Conservation (phyloP, 2,329 filamentous ascomycete genomes). For the Phialocephala sp. region DNA sequence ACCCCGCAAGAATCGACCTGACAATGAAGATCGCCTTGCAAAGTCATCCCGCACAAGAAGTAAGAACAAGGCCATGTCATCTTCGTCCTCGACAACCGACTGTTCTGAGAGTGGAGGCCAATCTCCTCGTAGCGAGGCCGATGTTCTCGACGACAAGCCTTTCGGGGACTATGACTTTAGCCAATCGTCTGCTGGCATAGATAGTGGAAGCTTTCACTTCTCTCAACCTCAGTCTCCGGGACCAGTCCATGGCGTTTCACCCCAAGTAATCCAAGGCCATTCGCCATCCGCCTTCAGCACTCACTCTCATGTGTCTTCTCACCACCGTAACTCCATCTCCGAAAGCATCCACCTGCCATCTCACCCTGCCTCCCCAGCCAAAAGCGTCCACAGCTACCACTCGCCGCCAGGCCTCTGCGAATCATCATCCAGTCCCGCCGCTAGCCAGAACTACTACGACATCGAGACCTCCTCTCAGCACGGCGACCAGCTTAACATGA, state of each 20-base stretch:
- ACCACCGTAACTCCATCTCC: slow-evolving; percentile 33
- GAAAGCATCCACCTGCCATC: slow-evolving; percentile 38
- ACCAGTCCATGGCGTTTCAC: slow-evolving; percentile 39
- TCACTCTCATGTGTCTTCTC: slow-evolving; percentile 29
- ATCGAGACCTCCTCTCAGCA: slow-evolving; percentile 34
- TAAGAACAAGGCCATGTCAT: slow-evolving; percentile 54
- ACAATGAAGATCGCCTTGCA: slow-evolving; percentile 55
- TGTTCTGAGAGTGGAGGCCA: slow-evolving; percentile 63
- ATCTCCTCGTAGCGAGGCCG: slow-evolving; percentile 58
- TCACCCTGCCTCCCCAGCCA: slow-evolving; percentile 54
- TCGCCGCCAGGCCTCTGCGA: slow-evolving; percentile 66
- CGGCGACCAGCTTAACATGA: slow-evolving; percentile 30
- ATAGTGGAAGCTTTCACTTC: slow-evolving; percentile 48
- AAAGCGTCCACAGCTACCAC: slow-evolving; percentile 56
- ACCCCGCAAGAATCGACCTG: slow-evolving; percentile 65
- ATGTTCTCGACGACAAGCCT: slow-evolving; percentile 45
- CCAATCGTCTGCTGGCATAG: slow-evolving; percentile 39
- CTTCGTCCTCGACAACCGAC: slow-evolving; percentile 57
- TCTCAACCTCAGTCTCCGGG: slow-evolving; percentile 36
- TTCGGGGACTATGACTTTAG: slow-evolving; percentile 47
- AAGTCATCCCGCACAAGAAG: slow-evolving; percentile 61
- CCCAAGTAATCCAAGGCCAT: slow-evolving; percentile 39
- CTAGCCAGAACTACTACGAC: slow-evolving; percentile 41
- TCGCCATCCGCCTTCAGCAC: slow-evolving; percentile 39
- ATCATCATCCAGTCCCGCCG: slow-evolving; percentile 60